Conservation (phyloP, 805 yeast species). For the Pichia scutulata region DNA sequence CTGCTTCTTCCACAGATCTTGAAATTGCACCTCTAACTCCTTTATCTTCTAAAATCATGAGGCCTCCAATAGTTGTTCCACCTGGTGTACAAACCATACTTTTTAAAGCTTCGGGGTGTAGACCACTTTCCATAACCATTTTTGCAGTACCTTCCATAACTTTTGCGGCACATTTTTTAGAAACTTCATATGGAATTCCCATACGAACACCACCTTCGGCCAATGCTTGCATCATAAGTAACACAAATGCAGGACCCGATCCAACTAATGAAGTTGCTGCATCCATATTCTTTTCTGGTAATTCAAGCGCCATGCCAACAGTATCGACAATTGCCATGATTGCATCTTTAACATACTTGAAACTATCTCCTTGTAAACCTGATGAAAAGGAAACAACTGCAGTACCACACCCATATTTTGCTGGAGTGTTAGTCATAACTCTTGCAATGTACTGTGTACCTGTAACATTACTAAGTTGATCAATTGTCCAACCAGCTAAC, state of each 20-base stretch:
- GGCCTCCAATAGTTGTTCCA: constrained; percentile 95
- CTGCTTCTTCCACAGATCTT: constrained; percentile 85
- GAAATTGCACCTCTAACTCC: constrained; percentile 85
- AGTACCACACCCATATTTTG: constrained; percentile 86
- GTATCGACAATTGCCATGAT: constrained; percentile 50
- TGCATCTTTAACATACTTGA: constrained; percentile 37
- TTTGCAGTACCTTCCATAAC: constrained; percentile 91
- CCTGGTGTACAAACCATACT: constrained; percentile 94
- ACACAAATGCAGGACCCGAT: constrained; percentile 92
- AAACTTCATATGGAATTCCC: constrained; percentile 85
- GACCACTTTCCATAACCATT: constrained; percentile 76
- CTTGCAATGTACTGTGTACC: constrained; percentile 62
- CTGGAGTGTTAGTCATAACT: constrained; percentile 98
- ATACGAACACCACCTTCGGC: constrained; percentile 90
- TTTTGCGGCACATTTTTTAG: constrained; percentile 82
- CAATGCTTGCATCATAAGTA: constrained; percentile 82
- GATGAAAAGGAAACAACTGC: constrained; percentile 79
- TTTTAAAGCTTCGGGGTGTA: constrained; percentile 83
- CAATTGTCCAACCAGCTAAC: constrained; percentile 89
- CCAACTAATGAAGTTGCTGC: constrained; percentile 94
- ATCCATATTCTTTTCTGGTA: constrained; percentile 91
- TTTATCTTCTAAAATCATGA: constrained; percentile 84
- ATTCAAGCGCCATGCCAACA: constrained; percentile 57
- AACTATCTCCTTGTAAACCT: constrained; percentile 21
- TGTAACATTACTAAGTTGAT: constrained; percentile 39